A percentile compares a stretch with the other conserved stretches of the same genome.
phyloP scores from a whole-genome alignment of 169 alveolate species.

The Plasmodium gallinaceum region DNA sequence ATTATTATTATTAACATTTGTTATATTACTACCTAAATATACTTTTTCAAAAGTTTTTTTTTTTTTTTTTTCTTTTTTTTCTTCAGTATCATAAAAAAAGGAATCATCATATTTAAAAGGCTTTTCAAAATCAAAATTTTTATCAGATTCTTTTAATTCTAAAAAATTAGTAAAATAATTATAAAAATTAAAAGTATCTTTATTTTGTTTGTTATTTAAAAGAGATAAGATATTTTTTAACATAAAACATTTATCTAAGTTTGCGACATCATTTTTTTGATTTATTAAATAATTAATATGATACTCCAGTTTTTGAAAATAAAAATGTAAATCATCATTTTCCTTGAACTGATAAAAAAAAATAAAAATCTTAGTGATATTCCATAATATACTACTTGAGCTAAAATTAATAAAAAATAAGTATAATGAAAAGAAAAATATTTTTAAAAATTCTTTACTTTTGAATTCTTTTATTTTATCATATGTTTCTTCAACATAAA shows the following conservation, averaged over 20 bases:
- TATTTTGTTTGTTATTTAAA: background rate
- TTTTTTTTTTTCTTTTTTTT: background rate
- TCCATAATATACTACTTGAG: slow-evolving; percentile 53
- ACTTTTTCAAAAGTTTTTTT: background rate
- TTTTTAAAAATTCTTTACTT: slow-evolving; percentile 13
- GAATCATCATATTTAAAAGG: slow-evolving; percentile 71
- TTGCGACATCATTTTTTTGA: slow-evolving; percentile 15
- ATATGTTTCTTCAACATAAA: slow-evolving; percentile 46
- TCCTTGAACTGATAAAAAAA: slow-evolving; percentile 36
- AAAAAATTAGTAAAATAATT: slow-evolving; percentile 1
- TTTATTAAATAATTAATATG: slow-evolving; percentile 23
- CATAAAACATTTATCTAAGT: slow-evolving; percentile 19
- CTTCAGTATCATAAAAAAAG: slow-evolving; percentile 4
- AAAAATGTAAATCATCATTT: background rate
- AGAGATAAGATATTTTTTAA: slow-evolving; percentile 18
- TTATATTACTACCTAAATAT: background rate
- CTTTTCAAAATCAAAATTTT: background rate
- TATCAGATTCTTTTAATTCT: background rate
- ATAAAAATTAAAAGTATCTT: background rate
- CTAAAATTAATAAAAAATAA: slow-evolving; percentile 40
- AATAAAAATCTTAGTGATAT: slow-evolving; percentile 36
- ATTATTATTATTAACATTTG: background rate
- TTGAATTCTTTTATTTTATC: slow-evolving; percentile 63
- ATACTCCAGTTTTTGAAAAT: background rate
- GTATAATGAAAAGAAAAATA: slow-evolving; percentile 47